Evolutionary conservation across 148 eudicot species (phyloP).

Genomic region (Talinum fruticosum): DNA sequence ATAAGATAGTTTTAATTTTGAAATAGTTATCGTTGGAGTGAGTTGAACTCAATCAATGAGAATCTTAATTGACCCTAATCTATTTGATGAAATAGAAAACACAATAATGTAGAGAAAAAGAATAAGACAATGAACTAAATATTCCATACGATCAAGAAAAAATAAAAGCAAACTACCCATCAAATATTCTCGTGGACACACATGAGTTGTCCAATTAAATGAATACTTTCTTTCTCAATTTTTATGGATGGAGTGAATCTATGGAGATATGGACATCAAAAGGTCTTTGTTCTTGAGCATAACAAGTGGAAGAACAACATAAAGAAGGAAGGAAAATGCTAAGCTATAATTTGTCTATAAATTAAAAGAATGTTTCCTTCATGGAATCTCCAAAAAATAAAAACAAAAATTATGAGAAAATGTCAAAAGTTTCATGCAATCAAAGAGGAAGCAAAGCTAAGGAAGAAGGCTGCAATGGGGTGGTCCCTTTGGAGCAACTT

Average conservation of each 20-base stretch:
- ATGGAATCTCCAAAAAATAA: background rate
- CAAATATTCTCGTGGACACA: slow-evolving; percentile 12
- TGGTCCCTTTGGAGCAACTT: slow-evolving; percentile 13
- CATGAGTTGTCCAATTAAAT: slow-evolving; percentile 12
- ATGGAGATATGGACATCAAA: slow-evolving; percentile 4
- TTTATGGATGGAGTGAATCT: background rate
- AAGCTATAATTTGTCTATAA: background rate
- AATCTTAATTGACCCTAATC: too few relatives aligned
- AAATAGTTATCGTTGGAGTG: too few relatives aligned
- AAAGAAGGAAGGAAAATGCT: background rate
- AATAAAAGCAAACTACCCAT: background rate
- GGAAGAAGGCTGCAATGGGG: background rate
- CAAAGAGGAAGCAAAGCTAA: background rate
- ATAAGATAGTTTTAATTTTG: too few relatives aligned
- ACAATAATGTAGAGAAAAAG: background rate
- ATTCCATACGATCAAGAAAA: slow-evolving; percentile 2
- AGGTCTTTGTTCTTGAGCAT: background rate
- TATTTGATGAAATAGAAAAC: background rate
- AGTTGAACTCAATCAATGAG: too few relatives aligned
- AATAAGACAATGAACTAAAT: background rate
- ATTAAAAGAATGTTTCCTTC: background rate
- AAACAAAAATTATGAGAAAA: background rate
- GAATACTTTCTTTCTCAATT: background rate
- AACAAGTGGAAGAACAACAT: background rate
- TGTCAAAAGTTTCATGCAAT: background rate